Evolutionary conservation across 805 yeast species (phyloP).

Genomic region (Cephaloascus fragrans): DNA sequence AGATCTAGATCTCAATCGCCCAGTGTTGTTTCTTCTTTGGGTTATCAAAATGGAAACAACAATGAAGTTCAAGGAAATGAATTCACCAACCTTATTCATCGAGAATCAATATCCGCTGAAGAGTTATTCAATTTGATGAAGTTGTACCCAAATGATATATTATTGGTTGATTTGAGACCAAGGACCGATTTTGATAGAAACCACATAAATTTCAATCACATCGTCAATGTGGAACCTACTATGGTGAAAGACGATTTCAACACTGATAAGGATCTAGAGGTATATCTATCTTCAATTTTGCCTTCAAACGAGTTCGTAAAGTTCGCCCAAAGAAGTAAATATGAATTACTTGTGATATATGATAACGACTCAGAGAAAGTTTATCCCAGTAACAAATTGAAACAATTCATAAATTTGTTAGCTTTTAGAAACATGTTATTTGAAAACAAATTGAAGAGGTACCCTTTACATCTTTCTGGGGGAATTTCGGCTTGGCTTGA

Average conservation of each 20-base stretch:
- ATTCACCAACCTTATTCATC: background rate
- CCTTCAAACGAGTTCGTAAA: conserved; percentile 43
- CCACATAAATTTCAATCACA: conserved; percentile 51
- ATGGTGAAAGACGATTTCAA: conserved; percentile 34
- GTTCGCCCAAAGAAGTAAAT: conserved; percentile 44
- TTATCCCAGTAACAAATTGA: conserved; percentile 6
- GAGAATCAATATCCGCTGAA: conserved; percentile 6
- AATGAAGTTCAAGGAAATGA: background rate
- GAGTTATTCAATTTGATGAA: conserved; percentile 15
- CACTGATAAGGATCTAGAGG: conserved; percentile 60
- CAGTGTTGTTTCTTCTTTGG: background rate
- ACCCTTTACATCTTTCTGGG: conserved; percentile 39
- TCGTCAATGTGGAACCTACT: conserved; percentile 72
- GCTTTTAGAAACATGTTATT: conserved; percentile 25
- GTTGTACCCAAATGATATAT: conserved; percentile 19
- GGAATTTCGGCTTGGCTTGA: conserved; percentile 44
- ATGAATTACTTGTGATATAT: conserved; percentile 58
- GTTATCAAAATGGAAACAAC: background rate
- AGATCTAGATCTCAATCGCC: background rate
- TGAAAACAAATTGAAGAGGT: conserved; percentile 23
- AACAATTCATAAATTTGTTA: conserved; percentile 18
- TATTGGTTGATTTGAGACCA: conserved; percentile 69
- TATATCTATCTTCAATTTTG: conserved; percentile 43
- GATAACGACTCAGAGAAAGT: conserved; percentile 35
- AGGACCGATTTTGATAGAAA: conserved; percentile 46